Conservation (phyloP, 352 stramenopile genomes). For the Pythium dissimile region DNA sequence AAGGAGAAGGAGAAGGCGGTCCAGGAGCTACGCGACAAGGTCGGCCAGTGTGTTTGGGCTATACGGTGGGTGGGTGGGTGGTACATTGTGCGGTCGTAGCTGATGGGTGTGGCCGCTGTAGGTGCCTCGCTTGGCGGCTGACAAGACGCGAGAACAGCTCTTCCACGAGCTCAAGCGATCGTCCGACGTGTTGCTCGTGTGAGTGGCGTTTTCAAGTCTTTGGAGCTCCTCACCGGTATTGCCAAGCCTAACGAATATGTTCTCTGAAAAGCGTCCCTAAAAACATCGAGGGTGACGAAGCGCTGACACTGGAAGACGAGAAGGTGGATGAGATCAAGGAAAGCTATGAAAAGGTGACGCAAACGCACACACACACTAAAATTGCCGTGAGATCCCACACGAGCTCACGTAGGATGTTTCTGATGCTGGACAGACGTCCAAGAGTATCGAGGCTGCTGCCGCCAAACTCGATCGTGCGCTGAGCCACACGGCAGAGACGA, state of each 20-base stretch:
- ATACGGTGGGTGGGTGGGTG: neutral
- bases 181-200: conserved; percentile 47
- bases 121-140: conserved; percentile 50
- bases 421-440: conserved; percentile 63
- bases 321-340: conserved; percentile 48
- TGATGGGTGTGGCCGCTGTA: conserved; percentile 8
- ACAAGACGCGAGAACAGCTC: conserved; percentile 47
- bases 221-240: too few relatives aligned
- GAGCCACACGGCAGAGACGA: conserved; percentile 61
- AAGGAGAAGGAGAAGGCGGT: conserved; percentile 52
- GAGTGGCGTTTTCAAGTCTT: neutral
- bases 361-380: neutral
- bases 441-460: conserved; percentile 48
- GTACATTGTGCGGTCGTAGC: neutral
- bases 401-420: neutral
- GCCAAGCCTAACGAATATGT: too few relatives aligned
- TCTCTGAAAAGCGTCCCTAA: conserved; percentile 1
- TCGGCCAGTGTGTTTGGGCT: conserved; percentile 9
- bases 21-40: conserved; percentile 54
- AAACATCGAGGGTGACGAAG: conserved; percentile 26
- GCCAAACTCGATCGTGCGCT: conserved; percentile 53
- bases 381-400: neutral
- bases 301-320: conserved; percentile 34
- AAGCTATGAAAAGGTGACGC: conserved; percentile 48
- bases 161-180: conserved; percentile 53